Base-by-base conservation (phyloP, 345 rosid species). In the Reutealis trisperma region DNA sequence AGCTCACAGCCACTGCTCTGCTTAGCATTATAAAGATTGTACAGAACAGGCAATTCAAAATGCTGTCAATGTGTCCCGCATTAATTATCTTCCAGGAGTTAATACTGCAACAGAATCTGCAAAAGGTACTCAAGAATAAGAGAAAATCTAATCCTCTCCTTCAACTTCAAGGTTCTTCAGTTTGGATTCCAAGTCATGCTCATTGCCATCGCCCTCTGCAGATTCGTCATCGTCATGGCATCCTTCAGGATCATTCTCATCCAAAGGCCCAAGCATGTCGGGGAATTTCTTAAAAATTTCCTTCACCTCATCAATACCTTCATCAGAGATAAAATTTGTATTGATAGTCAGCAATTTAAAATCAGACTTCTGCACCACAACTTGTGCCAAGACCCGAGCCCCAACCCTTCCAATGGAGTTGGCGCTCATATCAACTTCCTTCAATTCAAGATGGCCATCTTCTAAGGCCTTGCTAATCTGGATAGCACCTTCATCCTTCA, bases 201-300 rank as follows among this genome's bases (percentile, higher is more conserved):
- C 93, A 42, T 83, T 79, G 21, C 25, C 85, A 54, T 82, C 88
- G 19, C 65, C 84, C 30, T 83, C 88, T 32, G 81, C 90, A 1
- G 85, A 87, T 24, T 83, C 92, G 71, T 82, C 87, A 0, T 82
- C 91, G 13, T 81, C 89, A 66, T 85, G 91, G 34, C 75, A 86
- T 83, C 96, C 97, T 67, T 91, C 94, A 30, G 99, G 94, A 82
- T 92, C 90, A 78, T 93, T 95, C 79, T 95, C 99, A 45, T 92
- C 97, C 58, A 93, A 85, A 41, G 89, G 66, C 27, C 89, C 97
- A 74, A 90, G 97, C 86, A 82, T 74, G 42, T 80, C 86, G 5
- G 96, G 92, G 57, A 67, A 87, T 57, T 89, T 89, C 87, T 89
- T 86, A 75, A 95, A 92, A 64, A 90, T 85, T 63, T 83, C 91